phyloP scores from a whole-genome alignment of 2,329 filamentous ascomycete species.

The Keithomyces neogunnii region DNA sequence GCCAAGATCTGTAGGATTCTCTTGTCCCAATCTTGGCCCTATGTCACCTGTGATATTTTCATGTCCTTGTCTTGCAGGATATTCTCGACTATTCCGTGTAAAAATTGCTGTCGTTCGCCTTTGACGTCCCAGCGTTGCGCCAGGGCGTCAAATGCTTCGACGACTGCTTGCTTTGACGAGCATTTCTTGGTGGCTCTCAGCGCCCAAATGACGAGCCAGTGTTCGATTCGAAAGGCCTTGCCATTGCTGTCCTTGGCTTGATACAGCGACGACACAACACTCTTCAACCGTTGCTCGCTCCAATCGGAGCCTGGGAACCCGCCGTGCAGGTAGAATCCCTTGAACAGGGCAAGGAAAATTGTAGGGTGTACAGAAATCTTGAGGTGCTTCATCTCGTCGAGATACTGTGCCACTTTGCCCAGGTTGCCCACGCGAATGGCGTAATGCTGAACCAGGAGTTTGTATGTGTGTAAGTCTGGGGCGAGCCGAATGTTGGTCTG shows the following conservation, averaged over 20 bases:
- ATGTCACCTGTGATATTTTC: slow-evolving; percentile 18
- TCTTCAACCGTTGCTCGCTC: slow-evolving; percentile 60
- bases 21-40: slow-evolving; percentile 8
- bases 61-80: slow-evolving; percentile 27
- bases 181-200: slow-evolving; percentile 57
- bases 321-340: slow-evolving; percentile 71
- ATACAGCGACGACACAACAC: slow-evolving; percentile 58
- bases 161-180: slow-evolving; percentile 39
- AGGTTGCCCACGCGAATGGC: slow-evolving; percentile 62
- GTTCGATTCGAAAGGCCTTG: slow-evolving; percentile 42
- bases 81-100: slow-evolving; percentile 36
- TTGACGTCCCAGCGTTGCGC: slow-evolving; percentile 38
- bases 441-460: slow-evolving; percentile 70
- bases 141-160: slow-evolving; percentile 46
- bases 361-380: slow-evolving; percentile 62
- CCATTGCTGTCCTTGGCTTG: slow-evolving; percentile 39
- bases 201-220: slow-evolving; percentile 53
- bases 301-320: slow-evolving; percentile 56
- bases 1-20: not conserved
- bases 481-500: slow-evolving; percentile 59
- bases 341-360: slow-evolving; percentile 74
- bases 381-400: slow-evolving; percentile 73
- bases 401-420: slow-evolving; percentile 56
- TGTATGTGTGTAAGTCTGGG: slow-evolving; percentile 72
- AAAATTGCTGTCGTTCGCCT: slow-evolving; percentile 32